Evolutionary conservation across 495 filamentous ascomycete species (phyloP).

Genomic region (Daldinia childiae): DNA sequence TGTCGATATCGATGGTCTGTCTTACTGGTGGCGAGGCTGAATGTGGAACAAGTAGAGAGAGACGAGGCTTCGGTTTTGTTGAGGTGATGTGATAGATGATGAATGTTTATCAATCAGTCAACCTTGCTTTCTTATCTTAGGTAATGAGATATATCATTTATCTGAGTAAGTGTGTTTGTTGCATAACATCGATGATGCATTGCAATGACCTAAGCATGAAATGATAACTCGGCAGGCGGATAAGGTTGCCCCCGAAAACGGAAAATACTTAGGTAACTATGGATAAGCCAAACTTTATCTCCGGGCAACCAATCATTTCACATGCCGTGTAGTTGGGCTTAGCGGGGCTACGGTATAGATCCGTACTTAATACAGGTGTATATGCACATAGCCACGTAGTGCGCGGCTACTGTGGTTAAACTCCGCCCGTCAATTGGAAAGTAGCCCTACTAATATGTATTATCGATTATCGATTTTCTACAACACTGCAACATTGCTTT

Average conservation of each 20-base stretch:
- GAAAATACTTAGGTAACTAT: neutral
- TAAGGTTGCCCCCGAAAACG: conserved; percentile 19
- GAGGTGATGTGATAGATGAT: conserved; percentile 15
- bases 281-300: conserved; percentile 12
- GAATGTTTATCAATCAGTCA: conserved; percentile 13
- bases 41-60: neutral
- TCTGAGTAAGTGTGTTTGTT: conserved; percentile 9
- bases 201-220: neutral
- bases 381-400: neutral
- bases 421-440: neutral
- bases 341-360: neutral
- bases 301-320: conserved; percentile 23
- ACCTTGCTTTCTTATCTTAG: conserved; percentile 9
- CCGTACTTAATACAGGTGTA: neutral
- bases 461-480: too few relatives aligned
- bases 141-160: conserved; percentile 3
- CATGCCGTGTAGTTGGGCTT: conserved; percentile 8
- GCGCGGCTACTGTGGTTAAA: neutral
- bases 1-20: neutral
- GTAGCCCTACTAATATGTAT: too few relatives aligned
- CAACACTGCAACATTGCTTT: neutral
- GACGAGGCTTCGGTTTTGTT: conserved; percentile 7
- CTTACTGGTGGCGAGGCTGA: conserved; percentile 5
- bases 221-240: neutral
- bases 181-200: conserved; percentile 10